Base-by-base conservation (phyloP, 768 basidiomycete genomes). In the Hortiboletus campestris region DNA sequence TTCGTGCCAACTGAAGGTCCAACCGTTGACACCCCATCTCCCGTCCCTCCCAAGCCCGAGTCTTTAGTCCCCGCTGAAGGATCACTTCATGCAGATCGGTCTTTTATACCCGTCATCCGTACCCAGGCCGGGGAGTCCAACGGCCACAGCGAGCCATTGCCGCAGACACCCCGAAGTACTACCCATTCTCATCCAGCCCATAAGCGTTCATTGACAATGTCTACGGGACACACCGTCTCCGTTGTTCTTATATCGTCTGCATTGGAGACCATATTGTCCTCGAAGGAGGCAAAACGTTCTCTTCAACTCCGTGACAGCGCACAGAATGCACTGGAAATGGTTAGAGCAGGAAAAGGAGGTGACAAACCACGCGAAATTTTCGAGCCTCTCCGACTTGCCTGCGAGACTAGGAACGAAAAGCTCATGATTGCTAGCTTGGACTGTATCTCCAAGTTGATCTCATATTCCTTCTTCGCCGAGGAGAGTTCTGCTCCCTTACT, bases 401-500 rank as follows among this genome's bases (percentile, higher is more conserved):
- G 97, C 75, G 96, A 98, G 77, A 98, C 95, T 5, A 83, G 86
- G 49, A 90, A 81, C 59, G 94, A 98, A 69, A 93, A 93, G 62
- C 82, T 98, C 34, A 91, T 94, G 88, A 92, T 97, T 68, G 91
- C 94, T 17, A 96, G 95, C 63, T 77, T 99, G 70, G 97, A 99
- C 72, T 95, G 97, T 67, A 94, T 98, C 57, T 92, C 94, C 52
- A 99, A 99, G 73, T 84, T 99, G 61, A 91, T 98, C 59, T 95
- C 94, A 8, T 93, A 98, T 72, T 94, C 93, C 25, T 98, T 98
- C 82, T 98, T 98, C 67, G 83, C 84, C 41, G 95, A 97, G 63
- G 71, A 81, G 32, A 74, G 77, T 35, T 70, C 77, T 10, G 55
- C 72, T 71, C 34, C 72, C 62, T 36, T 74, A 5, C 62, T 88